phyloP scores from a whole-genome alignment of 2,329 filamentous ascomycete species.

The Chaetomiaceae sp. region DNA sequence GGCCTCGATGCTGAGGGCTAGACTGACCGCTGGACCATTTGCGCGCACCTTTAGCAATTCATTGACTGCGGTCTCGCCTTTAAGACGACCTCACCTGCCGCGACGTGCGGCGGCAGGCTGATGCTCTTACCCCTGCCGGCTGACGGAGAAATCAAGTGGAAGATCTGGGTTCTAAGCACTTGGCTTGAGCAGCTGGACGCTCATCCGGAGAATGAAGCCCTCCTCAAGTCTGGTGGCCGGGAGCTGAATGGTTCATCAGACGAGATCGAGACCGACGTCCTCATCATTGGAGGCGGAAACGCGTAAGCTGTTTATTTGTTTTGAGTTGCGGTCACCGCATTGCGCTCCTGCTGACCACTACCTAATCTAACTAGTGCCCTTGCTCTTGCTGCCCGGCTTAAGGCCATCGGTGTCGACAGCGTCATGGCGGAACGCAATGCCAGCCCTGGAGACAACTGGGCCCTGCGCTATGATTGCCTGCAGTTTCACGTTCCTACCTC shows the following conservation, averaged over 20 bases:
- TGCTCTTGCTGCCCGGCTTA: slow-evolving; percentile 32
- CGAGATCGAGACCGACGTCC: slow-evolving; percentile 28
- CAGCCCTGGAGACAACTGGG: slow-evolving; percentile 35
- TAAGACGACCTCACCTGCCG: slow-evolving; percentile 27
- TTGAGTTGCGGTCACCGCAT: no score
- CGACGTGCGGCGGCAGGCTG: slow-evolving; percentile 28
- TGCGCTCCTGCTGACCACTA: no score
- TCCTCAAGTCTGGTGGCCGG: slow-evolving; percentile 21
- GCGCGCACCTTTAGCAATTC: slow-evolving; percentile 24
- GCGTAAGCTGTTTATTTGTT: no score
- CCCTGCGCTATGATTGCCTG: slow-evolving; percentile 33
- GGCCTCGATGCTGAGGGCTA: background rate
- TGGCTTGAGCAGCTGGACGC: slow-evolving; percentile 24
- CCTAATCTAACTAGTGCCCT: no score
- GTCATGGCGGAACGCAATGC: slow-evolving; percentile 33
- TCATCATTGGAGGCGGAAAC: slow-evolving; percentile 32
- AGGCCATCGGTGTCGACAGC: slow-evolving; percentile 32
- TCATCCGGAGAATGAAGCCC: slow-evolving; percentile 26
- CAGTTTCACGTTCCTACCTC: slow-evolving; percentile 35
- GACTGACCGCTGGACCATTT: no score
- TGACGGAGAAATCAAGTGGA: slow-evolving; percentile 23
- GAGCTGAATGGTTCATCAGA: slow-evolving; percentile 13
- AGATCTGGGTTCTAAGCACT: slow-evolving; percentile 31
- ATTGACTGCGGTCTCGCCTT: slow-evolving; percentile 30
- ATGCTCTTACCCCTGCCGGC: slow-evolving; percentile 25